Evolutionary conservation across 495 filamentous ascomycete genomes (phyloP).

Genomic region (Penicillium flavigenum): DNA sequence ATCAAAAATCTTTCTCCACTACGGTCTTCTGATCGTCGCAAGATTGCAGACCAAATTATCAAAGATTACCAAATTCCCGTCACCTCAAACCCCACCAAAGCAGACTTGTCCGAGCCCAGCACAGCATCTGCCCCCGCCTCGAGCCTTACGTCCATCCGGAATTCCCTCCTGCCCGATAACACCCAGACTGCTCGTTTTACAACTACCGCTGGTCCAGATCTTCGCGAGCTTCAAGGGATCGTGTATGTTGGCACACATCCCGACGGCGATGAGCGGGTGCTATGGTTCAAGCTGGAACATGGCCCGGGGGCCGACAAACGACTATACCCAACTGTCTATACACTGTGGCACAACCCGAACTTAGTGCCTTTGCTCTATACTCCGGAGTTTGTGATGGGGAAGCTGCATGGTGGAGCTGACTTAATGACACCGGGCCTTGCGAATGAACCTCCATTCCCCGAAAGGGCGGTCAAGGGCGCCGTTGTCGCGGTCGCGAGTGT

Average conservation of each 20-base stretch:
- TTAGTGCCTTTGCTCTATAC: conserved; percentile 66
- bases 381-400: conserved; percentile 59
- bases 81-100: conserved; percentile 38
- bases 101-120: conserved; percentile 29
- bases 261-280: conserved; percentile 59
- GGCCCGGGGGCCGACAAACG: conserved; percentile 45
- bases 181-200: conserved; percentile 64
- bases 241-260: conserved; percentile 63
- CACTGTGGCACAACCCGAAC: conserved; percentile 63
- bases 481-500: conserved; percentile 66
- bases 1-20: conserved; percentile 70
- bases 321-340: conserved; percentile 69
- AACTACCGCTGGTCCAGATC: conserved; percentile 65
- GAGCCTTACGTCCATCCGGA: conserved; percentile 56
- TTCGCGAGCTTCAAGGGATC: conserved; percentile 62
- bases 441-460: conserved; percentile 66
- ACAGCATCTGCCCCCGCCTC: conserved; percentile 32
- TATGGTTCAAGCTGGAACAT: conserved; percentile 71
- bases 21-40: conserved; percentile 69
- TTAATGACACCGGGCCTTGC: conserved; percentile 75
- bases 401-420: conserved; percentile 64
- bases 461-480: conserved; percentile 57
- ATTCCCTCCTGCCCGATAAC: conserved; percentile 65
- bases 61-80: conserved; percentile 55
- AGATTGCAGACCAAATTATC: conserved; percentile 70